Base-by-base conservation (phyloP, 306 rosid species). In the Macrotyloma uniflorum region DNA sequence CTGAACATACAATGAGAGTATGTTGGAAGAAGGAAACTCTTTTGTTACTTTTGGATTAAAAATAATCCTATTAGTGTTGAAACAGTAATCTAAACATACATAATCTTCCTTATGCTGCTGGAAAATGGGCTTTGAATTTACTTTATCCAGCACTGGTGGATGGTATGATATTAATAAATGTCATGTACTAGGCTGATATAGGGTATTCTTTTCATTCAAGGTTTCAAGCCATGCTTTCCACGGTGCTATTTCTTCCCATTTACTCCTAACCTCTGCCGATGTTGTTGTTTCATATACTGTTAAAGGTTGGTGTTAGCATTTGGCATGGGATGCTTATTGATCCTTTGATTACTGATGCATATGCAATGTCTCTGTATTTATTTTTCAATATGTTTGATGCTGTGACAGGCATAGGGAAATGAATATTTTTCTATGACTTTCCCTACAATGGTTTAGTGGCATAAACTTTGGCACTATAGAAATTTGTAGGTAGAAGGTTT, bases 401-500 rank as follows among this genome's bases (percentile, higher is more conserved):
- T 49, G 7, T 14, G 54, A 20, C 64, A 15, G 46, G 40, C 65
- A 30, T 46, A 59, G 53, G 11, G 23, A 61, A 79, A 61, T 30
- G 15, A 68, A 71, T 23, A 22, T 26, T 45, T 28, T 58, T 70
- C 26, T 13, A 19, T 5, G 5, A 23, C 33, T 71, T 79, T 59
- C 58, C 28, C 26, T 71, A 63, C 51, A 61, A 62, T 36, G 57
- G 66, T 53, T 79, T 59, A 61, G 47, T 33, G 55, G 32, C 62
- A 15, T 43, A 45, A 30, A 43, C 12, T 16, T 79, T 47, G 66
- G 71, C 8, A 47, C 69, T 28, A 35, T 61, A 79, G 33, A 32
- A 35, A 35, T 36, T 47, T 61, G 78, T 47, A 32, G 70, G 32
- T 32, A 2, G 71, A 46, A 43, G 22, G 43, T 5, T 46, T n/a